A percentile compares a stretch with the other conserved stretches of the same genome.
phyloP scores from a whole-genome alignment of 805 yeast genomes.

The Suhomyces emberorum region DNA sequence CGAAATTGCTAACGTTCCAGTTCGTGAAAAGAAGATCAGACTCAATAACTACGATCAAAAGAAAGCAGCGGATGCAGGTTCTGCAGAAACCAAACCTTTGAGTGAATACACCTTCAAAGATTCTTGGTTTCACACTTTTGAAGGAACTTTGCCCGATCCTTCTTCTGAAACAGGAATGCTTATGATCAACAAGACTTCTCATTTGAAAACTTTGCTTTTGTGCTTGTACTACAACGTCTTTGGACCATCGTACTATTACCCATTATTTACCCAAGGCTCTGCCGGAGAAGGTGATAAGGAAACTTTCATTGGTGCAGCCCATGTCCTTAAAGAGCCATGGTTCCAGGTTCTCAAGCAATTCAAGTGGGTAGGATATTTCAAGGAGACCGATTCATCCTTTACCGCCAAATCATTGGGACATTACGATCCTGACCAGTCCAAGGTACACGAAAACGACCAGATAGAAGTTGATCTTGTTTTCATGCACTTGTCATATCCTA shows the following conservation, averaged over 20 bases:
- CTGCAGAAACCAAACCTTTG: conserved; percentile 17
- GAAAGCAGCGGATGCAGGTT: conserved; percentile 33
- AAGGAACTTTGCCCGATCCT: conserved; percentile 64
- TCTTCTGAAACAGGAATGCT: conserved; percentile 71
- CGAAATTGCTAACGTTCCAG: conserved; percentile 46
- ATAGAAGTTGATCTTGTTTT: conserved; percentile 30
- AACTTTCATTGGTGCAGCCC: conserved; percentile 69
- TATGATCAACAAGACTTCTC: conserved; percentile 56
- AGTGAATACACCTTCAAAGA: conserved; percentile 19
- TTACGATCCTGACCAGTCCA: conserved; percentile 35
- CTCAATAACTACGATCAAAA: conserved; percentile 33
- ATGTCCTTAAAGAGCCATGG: conserved; percentile 44
- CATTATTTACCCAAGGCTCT: conserved; percentile 64
- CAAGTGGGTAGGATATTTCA: conserved; percentile 34
- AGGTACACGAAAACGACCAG: conserved; percentile 8
- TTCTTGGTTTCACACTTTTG: conserved; percentile 56
- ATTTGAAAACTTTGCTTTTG: conserved; percentile 54
- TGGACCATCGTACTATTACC: conserved; percentile 68
- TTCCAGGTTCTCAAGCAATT: conserved; percentile 52
- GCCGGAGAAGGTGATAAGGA: conserved; percentile 84
- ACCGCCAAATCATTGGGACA: conserved; percentile 31
- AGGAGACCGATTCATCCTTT: conserved; percentile 22
- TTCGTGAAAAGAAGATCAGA: conserved; percentile 31
- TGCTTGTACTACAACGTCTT: conserved; percentile 60
- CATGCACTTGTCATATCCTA: conserved; percentile 63